These are phyloP conservation scores for Magnolia changhungtana DNA, from an alignment of 164 flowering plant species.

Conservation along the genomic window DNA sequence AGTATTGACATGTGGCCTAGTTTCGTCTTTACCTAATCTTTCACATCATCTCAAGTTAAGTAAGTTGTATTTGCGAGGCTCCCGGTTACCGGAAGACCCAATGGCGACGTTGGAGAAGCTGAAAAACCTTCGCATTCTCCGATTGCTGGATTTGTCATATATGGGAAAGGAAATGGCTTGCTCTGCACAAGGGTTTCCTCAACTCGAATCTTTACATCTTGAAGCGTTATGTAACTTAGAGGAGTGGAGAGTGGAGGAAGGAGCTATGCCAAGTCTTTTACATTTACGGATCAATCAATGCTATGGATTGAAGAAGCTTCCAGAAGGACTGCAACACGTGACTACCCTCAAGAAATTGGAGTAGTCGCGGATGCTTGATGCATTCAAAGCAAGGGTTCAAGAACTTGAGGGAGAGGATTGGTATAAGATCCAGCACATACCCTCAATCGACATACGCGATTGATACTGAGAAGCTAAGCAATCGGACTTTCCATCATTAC, in stretches of 20 bases:
- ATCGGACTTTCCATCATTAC: too few relatives aligned
- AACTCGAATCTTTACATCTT: background rate
- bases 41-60: too few relatives aligned
- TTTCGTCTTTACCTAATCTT: too few relatives aligned
- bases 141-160: background rate
- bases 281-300: constrained; percentile 4
- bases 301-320: constrained; percentile 19
- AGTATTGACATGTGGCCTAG: too few relatives aligned
- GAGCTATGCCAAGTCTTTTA: background rate
- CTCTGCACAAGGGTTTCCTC: background rate
- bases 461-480: too few relatives aligned
- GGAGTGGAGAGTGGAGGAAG: constrained; percentile 3
- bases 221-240: background rate
- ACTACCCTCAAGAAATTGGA: constrained; percentile 13
- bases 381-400: background rate
- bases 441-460: background rate
- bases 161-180: background rate
- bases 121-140: background rate
- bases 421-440: background rate
- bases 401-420: background rate
- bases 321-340: constrained; percentile 27
- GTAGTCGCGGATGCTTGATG: background rate
- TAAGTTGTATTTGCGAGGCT: too few relatives aligned
- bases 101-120: background rate
- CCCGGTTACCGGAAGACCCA: too few relatives aligned